Conservation (phyloP, 192 early-diverging fungal species). For the Coemansia biformis region DNA sequence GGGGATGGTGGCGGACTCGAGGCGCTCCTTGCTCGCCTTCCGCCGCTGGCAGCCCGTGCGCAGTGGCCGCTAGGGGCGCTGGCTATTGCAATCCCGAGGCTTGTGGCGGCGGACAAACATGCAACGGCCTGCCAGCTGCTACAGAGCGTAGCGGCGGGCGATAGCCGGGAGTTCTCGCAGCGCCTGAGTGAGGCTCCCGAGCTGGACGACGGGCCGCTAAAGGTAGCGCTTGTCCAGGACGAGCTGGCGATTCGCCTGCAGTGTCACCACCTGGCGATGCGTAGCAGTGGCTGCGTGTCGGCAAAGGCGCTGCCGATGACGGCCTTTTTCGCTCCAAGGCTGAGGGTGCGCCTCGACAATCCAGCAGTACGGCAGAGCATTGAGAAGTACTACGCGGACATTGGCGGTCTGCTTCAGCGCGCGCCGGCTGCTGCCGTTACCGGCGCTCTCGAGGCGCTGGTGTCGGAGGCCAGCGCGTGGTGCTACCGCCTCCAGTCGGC, state of each 20-base stretch:
- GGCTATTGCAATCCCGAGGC: background rate
- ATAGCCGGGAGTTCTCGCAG: conserved; percentile 2
- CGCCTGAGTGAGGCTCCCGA: background rate
- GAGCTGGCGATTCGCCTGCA: conserved; percentile 16
- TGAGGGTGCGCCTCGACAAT: background rate
- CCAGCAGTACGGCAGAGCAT: background rate
- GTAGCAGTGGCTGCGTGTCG: background rate
- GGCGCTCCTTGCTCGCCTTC: background rate
- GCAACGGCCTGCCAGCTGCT: conserved; percentile 7
- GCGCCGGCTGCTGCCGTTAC: too few species aligned
- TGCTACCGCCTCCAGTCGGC: conserved; percentile 8
- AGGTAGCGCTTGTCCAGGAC: conserved; percentile 6
- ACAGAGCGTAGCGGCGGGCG: background rate
- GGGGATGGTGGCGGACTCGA: background rate
- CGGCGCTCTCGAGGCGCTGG: background rate
- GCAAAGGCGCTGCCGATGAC: conserved; percentile 1
- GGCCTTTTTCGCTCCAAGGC: conserved; percentile 10
- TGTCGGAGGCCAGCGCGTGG: conserved; percentile 23
- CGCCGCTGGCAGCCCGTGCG: conserved; percentile 2
- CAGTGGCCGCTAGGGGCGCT: conserved; percentile 24
- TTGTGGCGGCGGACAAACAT: background rate
- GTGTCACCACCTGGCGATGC: background rate
- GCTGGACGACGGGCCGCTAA: background rate
- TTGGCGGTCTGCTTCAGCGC: background rate
- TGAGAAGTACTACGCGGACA: conserved; percentile 6